Conservation (phyloP, 1,284 basidiomycete species). For the Anthracocystis panici-leucophaei region DNA sequence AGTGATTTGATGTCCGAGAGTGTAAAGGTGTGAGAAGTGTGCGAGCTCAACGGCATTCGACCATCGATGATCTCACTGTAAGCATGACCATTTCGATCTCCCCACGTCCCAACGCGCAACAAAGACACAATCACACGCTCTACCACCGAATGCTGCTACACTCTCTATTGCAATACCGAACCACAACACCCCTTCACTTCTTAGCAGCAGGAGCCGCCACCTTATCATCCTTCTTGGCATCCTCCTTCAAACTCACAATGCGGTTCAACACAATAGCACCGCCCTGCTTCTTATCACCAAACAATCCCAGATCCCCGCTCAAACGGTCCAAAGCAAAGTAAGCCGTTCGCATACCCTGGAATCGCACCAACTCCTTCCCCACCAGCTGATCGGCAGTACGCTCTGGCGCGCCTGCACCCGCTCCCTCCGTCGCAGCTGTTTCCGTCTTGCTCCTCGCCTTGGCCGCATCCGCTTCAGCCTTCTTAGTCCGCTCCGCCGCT, state of each 20-base stretch:
- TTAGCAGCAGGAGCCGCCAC: conserved; percentile 12
- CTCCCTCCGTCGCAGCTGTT: conserved; percentile 16
- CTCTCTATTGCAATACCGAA: not conserved
- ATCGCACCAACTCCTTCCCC: conserved; percentile 92
- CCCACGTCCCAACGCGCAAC: not conserved
- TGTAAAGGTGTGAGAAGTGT: no score
- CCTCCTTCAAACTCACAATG: conserved; percentile 95
- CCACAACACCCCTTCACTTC: conserved; percentile 11
- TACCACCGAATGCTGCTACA: not conserved
- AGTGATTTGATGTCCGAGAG: no score
- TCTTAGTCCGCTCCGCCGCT: conserved; percentile 73
- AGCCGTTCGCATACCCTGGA: conserved; percentile 94
- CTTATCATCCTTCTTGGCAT: conserved; percentile 70
- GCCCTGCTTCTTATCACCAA: conserved; percentile 74
- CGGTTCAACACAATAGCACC: conserved; percentile 89
- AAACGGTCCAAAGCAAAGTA: conserved; percentile 96
- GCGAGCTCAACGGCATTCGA: no score
- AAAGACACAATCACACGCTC: not conserved
- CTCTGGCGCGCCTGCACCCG: conserved; percentile 46
- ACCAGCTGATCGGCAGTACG: conserved; percentile 81
- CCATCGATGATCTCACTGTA: no score
- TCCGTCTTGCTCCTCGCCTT: conserved; percentile 38
- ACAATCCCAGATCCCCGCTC: conserved; percentile 47
- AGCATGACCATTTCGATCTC: no score
- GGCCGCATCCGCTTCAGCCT: conserved; percentile 71